Conservation (phyloP, 805 yeast genomes). For the Monosporozyma unispora region DNA sequence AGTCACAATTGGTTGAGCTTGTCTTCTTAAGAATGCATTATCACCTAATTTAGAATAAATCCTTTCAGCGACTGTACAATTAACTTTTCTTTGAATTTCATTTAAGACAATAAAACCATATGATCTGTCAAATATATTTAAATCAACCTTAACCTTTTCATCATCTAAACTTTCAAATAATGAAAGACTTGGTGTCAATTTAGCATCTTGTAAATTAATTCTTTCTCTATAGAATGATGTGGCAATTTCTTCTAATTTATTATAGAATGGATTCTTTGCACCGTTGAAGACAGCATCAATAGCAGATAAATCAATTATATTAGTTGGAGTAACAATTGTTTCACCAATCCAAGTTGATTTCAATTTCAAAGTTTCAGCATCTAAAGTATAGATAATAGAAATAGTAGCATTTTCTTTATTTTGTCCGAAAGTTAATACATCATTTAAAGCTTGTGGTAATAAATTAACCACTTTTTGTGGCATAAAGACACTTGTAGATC, state of each 20-base stretch:
- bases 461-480: constrained; percentile 65
- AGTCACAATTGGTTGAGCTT: constrained; percentile 71
- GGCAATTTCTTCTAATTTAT: constrained; percentile 16
- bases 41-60: constrained; percentile 71
- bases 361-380: constrained; percentile 60
- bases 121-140: constrained; percentile 62
- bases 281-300: constrained; percentile 11
- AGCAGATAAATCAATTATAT: constrained; percentile 12
- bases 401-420: constrained; percentile 56
- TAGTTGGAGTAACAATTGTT: constrained; percentile 55
- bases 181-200: constrained; percentile 38
- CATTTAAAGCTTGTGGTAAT: constrained; percentile 57
- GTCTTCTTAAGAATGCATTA: constrained; percentile 76
- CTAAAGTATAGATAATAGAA: constrained; percentile 73
- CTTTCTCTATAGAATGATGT: constrained; percentile 21
- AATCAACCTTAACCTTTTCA: constrained; percentile 61
- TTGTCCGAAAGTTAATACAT: constrained; percentile 51
- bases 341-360: constrained; percentile 72
- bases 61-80: constrained; percentile 76
- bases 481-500: constrained; percentile 81
- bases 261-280: constrained; percentile 5
- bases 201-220: constrained; percentile 11
- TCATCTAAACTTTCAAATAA: constrained; percentile 78
- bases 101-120: constrained; percentile 50
- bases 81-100: constrained; percentile 74